Base-by-base conservation (phyloP, 2,329 filamentous ascomycete genomes). In the Orbilia brochopaga region DNA sequence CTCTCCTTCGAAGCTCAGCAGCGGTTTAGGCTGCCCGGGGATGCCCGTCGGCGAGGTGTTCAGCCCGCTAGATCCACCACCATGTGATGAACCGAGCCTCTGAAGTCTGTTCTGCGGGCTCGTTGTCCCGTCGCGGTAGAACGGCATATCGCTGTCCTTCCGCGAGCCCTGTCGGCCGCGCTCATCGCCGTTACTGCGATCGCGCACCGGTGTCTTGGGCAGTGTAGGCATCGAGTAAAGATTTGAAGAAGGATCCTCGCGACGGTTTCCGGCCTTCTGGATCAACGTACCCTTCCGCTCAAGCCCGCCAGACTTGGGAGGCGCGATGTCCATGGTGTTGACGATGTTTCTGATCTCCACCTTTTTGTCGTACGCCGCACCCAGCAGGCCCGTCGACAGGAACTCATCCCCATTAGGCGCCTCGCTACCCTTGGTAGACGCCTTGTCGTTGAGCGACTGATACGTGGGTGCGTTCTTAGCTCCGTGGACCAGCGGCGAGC, bases 361-460 rank as follows among this genome's bases (percentile, higher is more conserved):
- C 60, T 70, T 70, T 32, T 52, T 57, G 52, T 70, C 66, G 10
- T 70, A 70, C 23, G 46, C 40, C 23, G 63, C 63, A 3, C 66
- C 66, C 15, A 70, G 32, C 35, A 70, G 37, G 1, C 66, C 66
- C 32, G 54, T 27, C 10, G 66, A 27, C 21, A 70, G 40, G 27
- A 70, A 70, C 7, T 70, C 52, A 15, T 55, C 52, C 13, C 40
- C 2, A 8, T 32, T 32, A 32, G 27, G 27, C 2, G 32, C 50
- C 8, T 21, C 27, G 19, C 30, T 30, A 19, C 23, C 52, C 52
- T 55, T 27, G 27, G 11, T 42, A 21, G 66, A 70, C 15, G 53
- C 35, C 13, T 55, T 32, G 35, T 64, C 66, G n/a, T 42, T 55
- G 15, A 70, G 42, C 0, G 54, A 13, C 17, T 63, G 53, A 17